Evolutionary conservation across 441 rosid species (phyloP), one percentile per base, ranked within the genome.

Genomic region (Gossypium aridum): DNA sequence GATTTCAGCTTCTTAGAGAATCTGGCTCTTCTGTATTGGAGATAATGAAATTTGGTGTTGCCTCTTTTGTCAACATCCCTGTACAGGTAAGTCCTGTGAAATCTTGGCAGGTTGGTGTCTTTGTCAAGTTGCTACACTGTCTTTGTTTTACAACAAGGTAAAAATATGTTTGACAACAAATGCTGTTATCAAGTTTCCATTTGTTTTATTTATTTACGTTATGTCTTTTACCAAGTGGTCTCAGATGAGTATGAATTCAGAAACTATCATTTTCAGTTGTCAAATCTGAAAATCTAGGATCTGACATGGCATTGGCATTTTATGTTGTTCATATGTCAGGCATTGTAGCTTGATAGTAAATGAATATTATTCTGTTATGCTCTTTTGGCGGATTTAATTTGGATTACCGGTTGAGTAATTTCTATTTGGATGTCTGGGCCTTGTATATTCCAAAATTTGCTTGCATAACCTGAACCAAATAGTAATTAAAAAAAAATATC

Each of bases 1-100:
- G 77, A 67, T 87, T 88, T 84, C 93, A 97, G 99, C 84, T 97
- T 81, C 83, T 92, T 74, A 94, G 88, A 82, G 99, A 92, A 85
- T 89, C 87, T 56, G 93, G 88, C 77, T 80, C 88, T 81, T 92
- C 98, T 45, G 75, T 92, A 76, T 75, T 94, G 84, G 98, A 96
- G 89, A 96, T 96, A 76, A 78, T 89, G 89, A 94, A 90, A 89
- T 85, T 92, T 75, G 92, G 84, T 73, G 86, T 90, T 79, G 77
- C 82, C 78, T 92, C 97, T 53, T 89, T 86, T 73, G 83, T 92
- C 77, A 89, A 87, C 88, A 81, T 96, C 75, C 97, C 98, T 26
- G 9, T 83, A 72, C 90, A 94, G 98, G 99, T 90, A 72, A 81
- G 87, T 82, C 73, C 59, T 76, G 70, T 80, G 73, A 70, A 54